Evolutionary conservation across 306 rosid species (phyloP), one percentile per base, ranked within the genome.

Genomic region (Pyrus communis): DNA sequence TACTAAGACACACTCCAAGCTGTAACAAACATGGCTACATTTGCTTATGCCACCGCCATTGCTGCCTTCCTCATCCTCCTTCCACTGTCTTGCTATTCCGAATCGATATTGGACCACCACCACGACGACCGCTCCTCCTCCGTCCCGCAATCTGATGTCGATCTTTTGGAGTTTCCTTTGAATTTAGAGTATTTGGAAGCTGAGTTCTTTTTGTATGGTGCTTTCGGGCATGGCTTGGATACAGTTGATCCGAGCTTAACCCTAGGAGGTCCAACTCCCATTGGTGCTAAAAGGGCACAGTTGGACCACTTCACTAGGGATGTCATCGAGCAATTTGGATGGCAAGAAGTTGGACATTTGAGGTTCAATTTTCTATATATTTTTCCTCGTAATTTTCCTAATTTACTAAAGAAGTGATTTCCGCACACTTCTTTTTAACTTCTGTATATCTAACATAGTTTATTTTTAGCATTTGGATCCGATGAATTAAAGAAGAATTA

Each of bases 161-260:
- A 91, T 77, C 81, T 82, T 25, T 30, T 91, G 11, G 94, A 89
- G 49, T 87, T 89, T 62, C 82, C 97, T 19, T 77, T 91, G 7
- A 89, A 91, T 66, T 84, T 89, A 54, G 94, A 91, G 84, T 91
- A 64, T n/a, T 69, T 88, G 66, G 94, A 91, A 70, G 97, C 95
- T 3, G 97, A 91, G 62, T 88, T 91, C 85, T 87, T 89, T 69
- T 70, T 91, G 43, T 80, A 30, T 77, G 93, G 90, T 22, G 55
- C 93, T 35, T 70, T 82, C 40, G 92, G 97, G 11, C 67, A 67
- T 38, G 97, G 97, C 3, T 80, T 91, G 64, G 97, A 89, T 38
- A 30, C 1, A 55, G 64, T 83, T 72, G 91, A 82, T 42, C 89
- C 97, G 54, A 30, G 76, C 27, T 33, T 91, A 33, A 70, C 91